Evolutionary conservation across 768 basidiomycete genomes (phyloP).

Genomic region (Megacollybia marginata): DNA sequence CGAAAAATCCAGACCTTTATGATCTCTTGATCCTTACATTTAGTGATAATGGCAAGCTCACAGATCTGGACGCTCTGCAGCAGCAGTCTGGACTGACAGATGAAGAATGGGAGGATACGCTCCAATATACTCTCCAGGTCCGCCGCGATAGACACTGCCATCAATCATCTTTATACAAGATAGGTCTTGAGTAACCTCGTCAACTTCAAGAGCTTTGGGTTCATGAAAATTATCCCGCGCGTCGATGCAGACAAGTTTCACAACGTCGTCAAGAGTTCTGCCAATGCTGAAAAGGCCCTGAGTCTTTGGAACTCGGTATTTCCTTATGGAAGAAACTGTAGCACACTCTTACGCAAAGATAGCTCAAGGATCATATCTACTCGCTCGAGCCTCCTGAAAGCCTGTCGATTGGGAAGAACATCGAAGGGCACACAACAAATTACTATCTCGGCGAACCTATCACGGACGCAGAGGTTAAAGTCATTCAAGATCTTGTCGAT

Average conservation of each 20-base stretch:
- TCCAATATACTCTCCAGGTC: conserved; percentile 74
- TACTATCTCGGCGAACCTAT: conserved; percentile 77
- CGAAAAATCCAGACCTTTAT: conserved; percentile 45
- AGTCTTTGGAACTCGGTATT: conserved; percentile 57
- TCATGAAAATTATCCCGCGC: conserved; percentile 81
- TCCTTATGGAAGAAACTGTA: not conserved
- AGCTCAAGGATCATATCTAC: conserved; percentile 77
- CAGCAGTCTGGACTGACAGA: conserved; percentile 42
- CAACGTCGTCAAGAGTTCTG: conserved; percentile 52
- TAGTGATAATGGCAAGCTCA: conserved; percentile 50
- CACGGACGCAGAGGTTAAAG: conserved; percentile 71
- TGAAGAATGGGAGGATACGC: conserved; percentile 59
- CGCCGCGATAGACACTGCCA: conserved; percentile 9
- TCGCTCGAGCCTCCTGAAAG: conserved; percentile 52
- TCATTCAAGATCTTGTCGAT: conserved; percentile 71
- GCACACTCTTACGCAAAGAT: not conserved
- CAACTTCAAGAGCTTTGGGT: conserved; percentile 79
- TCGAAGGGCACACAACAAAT: conserved; percentile 71
- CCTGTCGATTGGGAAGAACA: conserved; percentile 75
- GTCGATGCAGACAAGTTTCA: conserved; percentile 54
- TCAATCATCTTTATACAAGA: not conserved
- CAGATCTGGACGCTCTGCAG: conserved; percentile 49
- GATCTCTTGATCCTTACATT: conserved; percentile 68
- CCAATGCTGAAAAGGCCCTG: conserved; percentile 45
- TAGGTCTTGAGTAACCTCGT: conserved; percentile 55